Evolutionary conservation across 345 rosid genomes (phyloP).

Genomic region (Bruguiera gymnorhiza): DNA sequence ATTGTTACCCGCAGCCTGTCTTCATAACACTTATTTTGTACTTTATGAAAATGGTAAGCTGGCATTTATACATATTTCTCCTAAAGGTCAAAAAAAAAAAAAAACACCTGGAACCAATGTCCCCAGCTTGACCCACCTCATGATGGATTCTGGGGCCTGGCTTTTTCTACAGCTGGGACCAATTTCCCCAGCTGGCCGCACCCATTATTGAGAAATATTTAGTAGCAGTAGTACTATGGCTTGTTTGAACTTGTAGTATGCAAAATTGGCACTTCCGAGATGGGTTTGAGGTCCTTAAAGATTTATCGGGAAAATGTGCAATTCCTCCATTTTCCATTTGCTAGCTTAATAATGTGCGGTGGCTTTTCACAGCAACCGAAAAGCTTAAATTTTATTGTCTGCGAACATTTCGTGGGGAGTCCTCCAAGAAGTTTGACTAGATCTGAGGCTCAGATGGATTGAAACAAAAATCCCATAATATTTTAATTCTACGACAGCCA

Average conservation of each 20-base stretch:
- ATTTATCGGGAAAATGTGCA: no score
- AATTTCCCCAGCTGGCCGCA: background rate
- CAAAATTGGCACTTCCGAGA: no score
- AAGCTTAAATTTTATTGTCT: background rate
- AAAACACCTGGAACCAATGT: no score
- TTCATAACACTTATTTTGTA: background rate
- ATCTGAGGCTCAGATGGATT: background rate
- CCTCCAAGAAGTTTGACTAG: slow-evolving; percentile 11
- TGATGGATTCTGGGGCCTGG: background rate
- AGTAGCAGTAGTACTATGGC: background rate
- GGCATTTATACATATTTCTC: background rate
- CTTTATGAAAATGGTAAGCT: background rate
- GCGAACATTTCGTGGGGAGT: slow-evolving; percentile 13
- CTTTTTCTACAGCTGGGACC: background rate
- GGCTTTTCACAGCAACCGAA: background rate
- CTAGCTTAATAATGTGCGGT: no score
- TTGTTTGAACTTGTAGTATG: slow-evolving; percentile 27
- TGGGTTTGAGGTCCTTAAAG: no score
- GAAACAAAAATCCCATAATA: slow-evolving; percentile 9
- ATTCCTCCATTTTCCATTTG: no score
- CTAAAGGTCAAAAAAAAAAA: no score
- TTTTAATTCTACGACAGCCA: background rate
- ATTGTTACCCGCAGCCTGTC: background rate
- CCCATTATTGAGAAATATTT: background rate
- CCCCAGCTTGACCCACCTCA: no score